phyloP scores from a whole-genome alignment of 2,329 filamentous ascomycete genomes.

The Didymella lethalis region DNA sequence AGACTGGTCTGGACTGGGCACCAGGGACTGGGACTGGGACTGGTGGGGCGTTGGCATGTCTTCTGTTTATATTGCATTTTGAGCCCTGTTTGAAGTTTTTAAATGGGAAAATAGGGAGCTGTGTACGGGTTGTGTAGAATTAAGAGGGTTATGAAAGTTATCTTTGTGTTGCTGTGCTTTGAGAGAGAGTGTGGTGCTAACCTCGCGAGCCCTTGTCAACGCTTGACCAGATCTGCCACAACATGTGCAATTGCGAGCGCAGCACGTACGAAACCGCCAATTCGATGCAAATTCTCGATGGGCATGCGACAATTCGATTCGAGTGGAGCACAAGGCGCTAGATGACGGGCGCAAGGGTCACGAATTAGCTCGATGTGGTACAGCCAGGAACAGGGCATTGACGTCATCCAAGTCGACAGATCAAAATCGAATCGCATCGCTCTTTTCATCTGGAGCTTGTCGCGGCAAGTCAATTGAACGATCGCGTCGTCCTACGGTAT shows the following conservation, averaged over 20 bases:
- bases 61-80: no score
- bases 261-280: not conserved
- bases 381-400: constrained; percentile 16
- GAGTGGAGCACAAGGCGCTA: not conserved
- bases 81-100: no score
- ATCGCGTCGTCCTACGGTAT: not conserved
- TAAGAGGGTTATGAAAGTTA: no score
- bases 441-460: constrained; percentile 7
- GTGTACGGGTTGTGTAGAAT: no score
- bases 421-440: constrained; percentile 4
- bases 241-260: not conserved
- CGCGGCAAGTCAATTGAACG: constrained; percentile 11
- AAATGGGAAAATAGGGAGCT: no score
- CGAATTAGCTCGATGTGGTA: constrained; percentile 12
- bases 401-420: no score
- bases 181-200: not conserved
- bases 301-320: not conserved
- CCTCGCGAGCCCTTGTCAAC: constrained; percentile 3
- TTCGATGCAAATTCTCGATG: not conserved
- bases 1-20: not conserved
- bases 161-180: no score
- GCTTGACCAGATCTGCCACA: not conserved
- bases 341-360: constrained; percentile 3
- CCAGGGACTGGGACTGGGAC: not conserved
- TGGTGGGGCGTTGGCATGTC: no score